A percentile compares a stretch with the other conserved stretches of the same genome.
Conservation (phyloP, 2,329 filamentous ascomycete species). For the Botryotinia globosa region DNA sequence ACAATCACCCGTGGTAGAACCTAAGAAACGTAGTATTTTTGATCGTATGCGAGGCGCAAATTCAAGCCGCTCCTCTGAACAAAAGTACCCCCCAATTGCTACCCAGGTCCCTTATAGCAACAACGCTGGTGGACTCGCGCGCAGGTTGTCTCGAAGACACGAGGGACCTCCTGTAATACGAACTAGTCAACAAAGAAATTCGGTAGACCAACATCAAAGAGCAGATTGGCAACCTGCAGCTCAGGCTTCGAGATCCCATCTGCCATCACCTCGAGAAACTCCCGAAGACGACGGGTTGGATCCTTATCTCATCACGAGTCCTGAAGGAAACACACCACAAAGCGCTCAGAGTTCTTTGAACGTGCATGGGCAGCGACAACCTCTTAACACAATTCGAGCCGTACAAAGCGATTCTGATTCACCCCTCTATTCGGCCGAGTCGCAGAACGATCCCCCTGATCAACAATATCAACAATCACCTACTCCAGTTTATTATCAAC, state of each 20-base stretch:
- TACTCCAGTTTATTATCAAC: slow-evolving; percentile 11
- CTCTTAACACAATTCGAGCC: slow-evolving; percentile 34
- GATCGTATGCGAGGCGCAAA: slow-evolving; percentile 34
- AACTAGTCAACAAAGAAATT: slow-evolving; percentile 42
- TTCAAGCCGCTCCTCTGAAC: slow-evolving; percentile 30
- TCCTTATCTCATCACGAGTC: slow-evolving; percentile 34
- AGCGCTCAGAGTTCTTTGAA: slow-evolving; percentile 16
- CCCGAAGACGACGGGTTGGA: slow-evolving; percentile 35
- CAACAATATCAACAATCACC: slow-evolving; percentile 34
- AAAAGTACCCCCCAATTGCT: slow-evolving; percentile 25
- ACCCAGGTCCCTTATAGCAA: slow-evolving; percentile 42
- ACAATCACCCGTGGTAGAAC: slow-evolving; percentile 28
- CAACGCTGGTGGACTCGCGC: slow-evolving; percentile 49
- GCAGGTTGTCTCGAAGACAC: slow-evolving; percentile 56
- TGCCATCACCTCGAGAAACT: slow-evolving; percentile 36
- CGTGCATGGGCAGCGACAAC: slow-evolving; percentile 11
- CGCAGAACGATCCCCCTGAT: slow-evolving; percentile 39
- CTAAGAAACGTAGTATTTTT: slow-evolving; percentile 38
- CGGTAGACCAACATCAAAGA: slow-evolving; percentile 43
- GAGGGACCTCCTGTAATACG: slow-evolving; percentile 46
- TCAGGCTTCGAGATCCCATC: slow-evolving; percentile 31
- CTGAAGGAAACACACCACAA: slow-evolving; percentile 27
- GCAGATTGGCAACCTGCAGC: slow-evolving; percentile 38
- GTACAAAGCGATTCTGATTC: slow-evolving; percentile 31
- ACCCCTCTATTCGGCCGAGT: slow-evolving; percentile 33